phyloP scores from a whole-genome alignment of 352 stramenopile genomes.

The Chrysophaeum taylorii region DNA sequence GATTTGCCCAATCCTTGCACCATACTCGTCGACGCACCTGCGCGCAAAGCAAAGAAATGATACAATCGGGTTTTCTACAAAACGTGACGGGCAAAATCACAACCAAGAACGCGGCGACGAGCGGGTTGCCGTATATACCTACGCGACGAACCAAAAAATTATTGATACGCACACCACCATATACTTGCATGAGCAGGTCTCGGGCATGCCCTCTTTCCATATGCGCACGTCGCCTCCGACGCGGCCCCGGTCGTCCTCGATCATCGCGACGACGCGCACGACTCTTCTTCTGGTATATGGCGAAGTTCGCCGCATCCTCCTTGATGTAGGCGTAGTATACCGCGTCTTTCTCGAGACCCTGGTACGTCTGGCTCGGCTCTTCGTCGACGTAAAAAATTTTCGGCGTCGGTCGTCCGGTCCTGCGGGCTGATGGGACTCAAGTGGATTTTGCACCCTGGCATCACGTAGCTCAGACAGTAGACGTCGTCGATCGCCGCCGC shows the following conservation, averaged over 20 bases:
- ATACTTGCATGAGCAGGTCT: constrained; percentile 71
- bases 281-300: constrained; percentile 16
- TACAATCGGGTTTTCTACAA: no score
- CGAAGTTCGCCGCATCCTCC: constrained; percentile 56
- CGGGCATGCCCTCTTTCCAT: constrained; percentile 55
- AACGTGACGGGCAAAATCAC: no score
- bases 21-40: constrained; percentile 73
- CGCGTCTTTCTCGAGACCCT: constrained; percentile 48
- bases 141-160: no score
- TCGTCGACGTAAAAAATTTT: constrained; percentile 43
- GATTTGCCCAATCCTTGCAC: constrained; percentile 71
- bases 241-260: constrained; percentile 25
- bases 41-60: no score
- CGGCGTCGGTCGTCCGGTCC: constrained; percentile 13
- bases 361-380: constrained; percentile 56
- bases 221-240: no score
- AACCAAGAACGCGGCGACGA: no score
- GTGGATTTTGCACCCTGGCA: constrained; percentile 65
- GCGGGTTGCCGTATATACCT: constrained; percentile 76
- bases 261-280: background rate
- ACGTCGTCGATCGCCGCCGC: constrained; percentile 59
- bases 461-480: constrained; percentile 72
- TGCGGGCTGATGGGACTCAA: constrained; percentile 44
- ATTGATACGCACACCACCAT: no score
- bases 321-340: constrained; percentile 70